Evolutionary conservation across 352 stramenopile species (phyloP), one percentile per base, ranked within the genome.

Genomic region (Phytophthora colocasiae): DNA sequence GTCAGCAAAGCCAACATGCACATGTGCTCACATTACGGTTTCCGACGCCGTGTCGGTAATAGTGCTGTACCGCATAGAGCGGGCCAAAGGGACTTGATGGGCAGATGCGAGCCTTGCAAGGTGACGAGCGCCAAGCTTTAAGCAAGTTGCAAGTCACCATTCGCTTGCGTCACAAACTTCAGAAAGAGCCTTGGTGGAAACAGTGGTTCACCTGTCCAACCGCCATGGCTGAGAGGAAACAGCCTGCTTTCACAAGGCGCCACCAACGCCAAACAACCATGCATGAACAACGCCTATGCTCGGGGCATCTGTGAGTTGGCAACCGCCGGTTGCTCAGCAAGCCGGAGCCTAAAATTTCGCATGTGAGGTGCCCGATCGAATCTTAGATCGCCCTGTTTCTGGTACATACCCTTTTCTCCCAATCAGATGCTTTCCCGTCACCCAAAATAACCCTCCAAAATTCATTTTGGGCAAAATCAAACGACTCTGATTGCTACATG

Each of bases 261-360:
- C 38, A 7, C 4, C 38, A 43, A 1, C 12, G 45, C 45, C 31
- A 36, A 36, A 36, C n/a, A n/a, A 9, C 19, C 24, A 7, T 6
- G 44, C 10, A 24, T 50, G 24, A 36, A 50, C 44, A 34, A 12
- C 15, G 19, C 44, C 10, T 49, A 49, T 49, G 43, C 27, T 31
- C 2, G 27, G 27, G 27, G 27, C 31, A 34, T 11, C 12, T 34
- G 31, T 19, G 7, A 11, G 31, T 34, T 34, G 31, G 31, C 31
- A 34, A 34, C 6, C 31, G 6, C 31, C 31, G 1, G 7, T 9
- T 11, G 8, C 7, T 34, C 8, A 8, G 6, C 10, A 11, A 57
- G 50, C 60, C 41, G 43, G 60, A 57, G 61, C 53, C 61, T 54
- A 65, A 70, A 56, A 69, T 69, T 63, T 63, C 40, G 38, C 45